A percentile compares a stretch with the other conserved stretches of the same genome.
Conservation (phyloP, 2,329 filamentous ascomycete species). For the Xylariaceae sp. region DNA sequence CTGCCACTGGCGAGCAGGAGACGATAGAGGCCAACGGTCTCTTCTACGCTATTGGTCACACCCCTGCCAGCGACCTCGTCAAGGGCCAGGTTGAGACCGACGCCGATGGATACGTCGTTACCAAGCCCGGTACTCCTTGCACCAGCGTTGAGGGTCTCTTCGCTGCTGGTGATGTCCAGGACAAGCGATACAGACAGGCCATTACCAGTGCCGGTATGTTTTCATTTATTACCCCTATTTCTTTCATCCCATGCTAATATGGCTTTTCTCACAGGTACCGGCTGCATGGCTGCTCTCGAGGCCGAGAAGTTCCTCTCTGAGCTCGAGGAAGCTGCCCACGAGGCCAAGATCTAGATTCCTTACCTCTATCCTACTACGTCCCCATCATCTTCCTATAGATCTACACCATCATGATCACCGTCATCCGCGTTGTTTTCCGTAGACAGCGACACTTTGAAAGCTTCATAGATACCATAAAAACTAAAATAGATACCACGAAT, state of each 20-base stretch:
- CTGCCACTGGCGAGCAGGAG: constrained; percentile 68
- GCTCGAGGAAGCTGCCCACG: constrained; percentile 50
- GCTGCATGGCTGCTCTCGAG: constrained; percentile 92
- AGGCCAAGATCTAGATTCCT: constrained; percentile 28
- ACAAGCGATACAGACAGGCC: constrained; percentile 96
- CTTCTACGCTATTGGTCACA: constrained; percentile 96
- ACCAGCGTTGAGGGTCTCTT: constrained; percentile 92
- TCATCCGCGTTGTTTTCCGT: constrained; percentile 1
- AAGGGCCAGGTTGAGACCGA: constrained; percentile 88
- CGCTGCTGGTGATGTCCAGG: constrained; percentile 94
- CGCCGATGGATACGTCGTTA: constrained; percentile 84
- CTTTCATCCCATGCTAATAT: constrained; percentile 15
- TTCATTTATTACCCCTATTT: background rate
- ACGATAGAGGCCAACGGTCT: constrained; percentile 85
- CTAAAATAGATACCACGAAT: background rate
- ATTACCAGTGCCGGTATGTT: constrained; percentile 90
- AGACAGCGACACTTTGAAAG: background rate
- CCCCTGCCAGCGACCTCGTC: constrained; percentile 85
- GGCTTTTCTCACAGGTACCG: constrained; percentile 71
- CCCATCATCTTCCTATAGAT: constrained; percentile 7
- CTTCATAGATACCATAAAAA: background rate
- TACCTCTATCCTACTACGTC: background rate
- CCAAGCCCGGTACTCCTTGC: constrained; percentile 74
- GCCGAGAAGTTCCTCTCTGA: constrained; percentile 91
- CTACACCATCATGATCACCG: background rate